Conservation (phyloP, 352 stramenopile genomes). For the Pythium rishiriense region DNA sequence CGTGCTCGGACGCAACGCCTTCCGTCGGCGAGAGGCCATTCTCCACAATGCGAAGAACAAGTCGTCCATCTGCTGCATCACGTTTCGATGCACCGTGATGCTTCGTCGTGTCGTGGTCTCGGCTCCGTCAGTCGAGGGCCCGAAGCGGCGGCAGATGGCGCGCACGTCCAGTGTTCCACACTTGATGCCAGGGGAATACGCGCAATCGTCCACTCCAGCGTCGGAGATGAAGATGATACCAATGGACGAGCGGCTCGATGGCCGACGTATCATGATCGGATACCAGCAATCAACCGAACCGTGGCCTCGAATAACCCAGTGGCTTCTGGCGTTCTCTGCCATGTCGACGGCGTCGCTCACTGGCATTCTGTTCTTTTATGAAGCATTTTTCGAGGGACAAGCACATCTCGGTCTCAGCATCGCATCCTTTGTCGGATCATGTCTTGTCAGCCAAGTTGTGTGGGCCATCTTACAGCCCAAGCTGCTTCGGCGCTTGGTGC, state of each 20-base stretch:
- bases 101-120: background rate
- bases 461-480: constrained; percentile 19
- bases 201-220: background rate
- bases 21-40: constrained; percentile 14
- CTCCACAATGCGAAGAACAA: constrained; percentile 15
- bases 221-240: constrained; percentile 10
- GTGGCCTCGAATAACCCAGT: background rate
- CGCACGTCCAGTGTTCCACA: constrained; percentile 7
- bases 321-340: background rate
- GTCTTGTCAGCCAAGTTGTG: background rate
- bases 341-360: background rate
- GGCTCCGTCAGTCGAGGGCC: background rate
- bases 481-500: constrained; percentile 24
- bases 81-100: constrained; percentile 25
- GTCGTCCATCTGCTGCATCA: constrained; percentile 23
- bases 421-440: background rate
- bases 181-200: background rate
- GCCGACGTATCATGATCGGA: background rate
- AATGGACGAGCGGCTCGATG: background rate
- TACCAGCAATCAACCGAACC: background rate
- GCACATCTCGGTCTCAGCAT: background rate
- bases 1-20: constrained; percentile 29
- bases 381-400: constrained; percentile 1
- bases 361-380: background rate
- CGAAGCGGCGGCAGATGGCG: background rate